Conservation (phyloP, 2,329 filamentous ascomycete genomes). For the Chaetomium sp. region DNA sequence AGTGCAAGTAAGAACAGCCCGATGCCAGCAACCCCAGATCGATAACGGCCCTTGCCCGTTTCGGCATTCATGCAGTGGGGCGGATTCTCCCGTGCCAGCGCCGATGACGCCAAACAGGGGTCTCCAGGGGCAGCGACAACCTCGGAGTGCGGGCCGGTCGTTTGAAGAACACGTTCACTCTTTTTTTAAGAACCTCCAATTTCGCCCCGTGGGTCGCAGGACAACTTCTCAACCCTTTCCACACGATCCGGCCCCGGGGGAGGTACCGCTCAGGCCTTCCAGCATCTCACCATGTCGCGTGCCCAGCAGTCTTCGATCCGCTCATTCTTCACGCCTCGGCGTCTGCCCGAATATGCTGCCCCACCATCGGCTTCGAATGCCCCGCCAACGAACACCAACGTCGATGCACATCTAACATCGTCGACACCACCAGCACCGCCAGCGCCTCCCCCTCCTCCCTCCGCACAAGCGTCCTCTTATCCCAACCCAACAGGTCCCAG, state of each 20-base stretch:
- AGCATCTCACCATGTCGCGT: slow-evolving; percentile 29
- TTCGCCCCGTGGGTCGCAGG: too few relatives aligned
- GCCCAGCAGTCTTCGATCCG: slow-evolving; percentile 51
- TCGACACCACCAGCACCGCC: slow-evolving; percentile 17
- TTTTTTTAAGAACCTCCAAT: too few relatives aligned
- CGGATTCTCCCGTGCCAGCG: too few relatives aligned
- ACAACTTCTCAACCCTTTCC: background rate
- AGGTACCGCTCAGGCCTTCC: background rate
- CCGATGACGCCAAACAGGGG: too few relatives aligned
- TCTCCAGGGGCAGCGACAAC: too few relatives aligned
- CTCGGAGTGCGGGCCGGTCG: too few relatives aligned
- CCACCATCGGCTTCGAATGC: slow-evolving; percentile 30
- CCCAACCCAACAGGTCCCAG: background rate
- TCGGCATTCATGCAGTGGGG: too few relatives aligned
- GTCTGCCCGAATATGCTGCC: slow-evolving; percentile 39
- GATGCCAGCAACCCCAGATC: too few relatives aligned
- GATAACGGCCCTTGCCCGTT: too few relatives aligned
- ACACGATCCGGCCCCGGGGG: background rate
- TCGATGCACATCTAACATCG: slow-evolving; percentile 20
- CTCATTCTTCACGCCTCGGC: slow-evolving; percentile 52
- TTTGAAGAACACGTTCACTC: too few relatives aligned
- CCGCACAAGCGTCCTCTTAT: background rate
- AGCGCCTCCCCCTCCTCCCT: slow-evolving; percentile 16
- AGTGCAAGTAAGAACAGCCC: too few relatives aligned
- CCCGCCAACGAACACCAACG: slow-evolving; percentile 22